A percentile compares a stretch with the other conserved stretches of the same genome.
phyloP scores from a whole-genome alignment of 2,329 filamentous ascomycete genomes.

The Colletotrichum australisinense region DNA sequence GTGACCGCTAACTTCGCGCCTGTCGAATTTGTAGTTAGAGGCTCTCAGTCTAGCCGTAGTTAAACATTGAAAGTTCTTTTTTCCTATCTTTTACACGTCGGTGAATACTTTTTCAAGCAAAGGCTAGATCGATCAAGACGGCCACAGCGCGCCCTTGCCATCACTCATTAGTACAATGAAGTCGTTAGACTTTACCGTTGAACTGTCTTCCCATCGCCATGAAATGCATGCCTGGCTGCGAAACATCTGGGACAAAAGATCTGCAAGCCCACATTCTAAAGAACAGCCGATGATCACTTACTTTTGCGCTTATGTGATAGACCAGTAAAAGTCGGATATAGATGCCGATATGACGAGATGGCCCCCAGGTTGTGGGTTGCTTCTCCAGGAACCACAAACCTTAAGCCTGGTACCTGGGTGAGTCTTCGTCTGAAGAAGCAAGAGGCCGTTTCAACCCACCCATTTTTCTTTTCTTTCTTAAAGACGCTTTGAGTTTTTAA shows the following conservation, averaged over 20 bases:
- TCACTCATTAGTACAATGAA: background rate
- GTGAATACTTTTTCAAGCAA: too few relatives aligned
- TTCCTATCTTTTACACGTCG: too few relatives aligned
- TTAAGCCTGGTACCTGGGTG: background rate
- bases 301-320: background rate
- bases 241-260: conserved; percentile 1
- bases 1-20: background rate
- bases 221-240: background rate
- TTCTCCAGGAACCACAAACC: conserved; percentile 1
- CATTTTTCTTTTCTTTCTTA: background rate
- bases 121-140: too few relatives aligned
- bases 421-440: conserved; percentile 4
- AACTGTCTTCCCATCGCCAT: background rate
- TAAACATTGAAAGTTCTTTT: background rate
- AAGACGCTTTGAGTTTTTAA: conserved; percentile 1
- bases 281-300: background rate
- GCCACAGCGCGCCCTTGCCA: too few relatives aligned
- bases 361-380: background rate
- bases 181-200: background rate
- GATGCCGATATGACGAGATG: conserved; percentile 11
- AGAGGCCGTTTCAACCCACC: conserved; percentile 16
- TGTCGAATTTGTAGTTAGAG: background rate
- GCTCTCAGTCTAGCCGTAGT: background rate
- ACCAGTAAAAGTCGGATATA: background rate
- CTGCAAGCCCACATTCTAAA: conserved; percentile 6